Base-by-base conservation (phyloP, 2,329 filamentous ascomycete species). In the Ambrosiella cleistominuta region DNA sequence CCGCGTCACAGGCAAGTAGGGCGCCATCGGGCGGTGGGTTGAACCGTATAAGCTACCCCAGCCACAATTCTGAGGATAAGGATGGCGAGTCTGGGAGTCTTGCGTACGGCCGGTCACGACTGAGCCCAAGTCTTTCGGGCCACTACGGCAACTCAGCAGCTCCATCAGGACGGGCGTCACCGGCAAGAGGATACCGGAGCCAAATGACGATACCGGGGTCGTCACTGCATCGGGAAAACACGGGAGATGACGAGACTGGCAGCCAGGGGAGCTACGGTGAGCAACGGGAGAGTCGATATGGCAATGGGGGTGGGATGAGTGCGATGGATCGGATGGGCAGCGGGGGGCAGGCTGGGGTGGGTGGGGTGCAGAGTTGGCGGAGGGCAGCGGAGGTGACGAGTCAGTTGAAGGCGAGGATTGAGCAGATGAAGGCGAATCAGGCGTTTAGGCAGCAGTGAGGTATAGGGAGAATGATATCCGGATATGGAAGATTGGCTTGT, bases 301-400 rank as follows among this genome's bases (percentile, higher is more conserved):
- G 53, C 54, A 27, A 19, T 36, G 35, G 57, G 17, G 49, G 51
- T 45, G 44, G 47, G 2, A 39, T 37, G 36, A 50, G 56, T 15
- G 39, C 17, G 3, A 57, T 60, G 54, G 40, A 50, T 39, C 27
- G 59, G 49, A 52, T 50, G 36, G 45, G 55, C 17, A 57, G 40
- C 37, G 54, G 56, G 45, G 49, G 56, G 56, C 38, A 47, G 19
- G 27, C 27, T 27, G 27, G 27, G 27, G 27, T 5, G 15, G 58
- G 58, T 52, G 82, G 82, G 0, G 82, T 83, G 15, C 93, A 98
- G 72, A 97, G 90, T 68, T 98, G 93, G 93, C 94, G 90, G 73
- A 78, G 93, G 64, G 93, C 93, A 15, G 93, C 93, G 1, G 93
- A 98, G 73, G 93, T 98, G 60, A 98, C 93, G 57, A 96, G 90